Conservation (phyloP, 2,329 filamentous ascomycete genomes). For the Acarospora socialis region DNA sequence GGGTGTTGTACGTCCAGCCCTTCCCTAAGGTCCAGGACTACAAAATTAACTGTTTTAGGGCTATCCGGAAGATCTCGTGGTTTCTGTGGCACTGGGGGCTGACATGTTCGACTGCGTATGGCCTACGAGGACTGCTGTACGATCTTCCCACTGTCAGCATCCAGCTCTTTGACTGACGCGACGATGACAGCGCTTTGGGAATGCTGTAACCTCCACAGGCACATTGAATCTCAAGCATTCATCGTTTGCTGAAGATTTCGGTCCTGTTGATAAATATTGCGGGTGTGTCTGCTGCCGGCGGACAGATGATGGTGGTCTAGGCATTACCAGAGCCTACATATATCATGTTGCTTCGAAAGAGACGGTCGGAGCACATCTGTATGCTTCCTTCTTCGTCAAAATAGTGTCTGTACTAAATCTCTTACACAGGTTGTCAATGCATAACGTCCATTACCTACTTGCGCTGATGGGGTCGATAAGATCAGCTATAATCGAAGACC, state of each 20-base stretch:
- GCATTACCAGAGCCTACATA: slow-evolving; percentile 75
- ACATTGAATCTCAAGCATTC: slow-evolving; percentile 74
- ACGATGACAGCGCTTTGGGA: slow-evolving; percentile 72
- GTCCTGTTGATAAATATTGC: slow-evolving; percentile 70
- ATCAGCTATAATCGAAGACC: slow-evolving; percentile 65
- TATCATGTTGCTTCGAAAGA: slow-evolving; percentile 89
- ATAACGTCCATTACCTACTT: slow-evolving; percentile 90
- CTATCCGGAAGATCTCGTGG: slow-evolving; percentile 89
- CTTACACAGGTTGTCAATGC: slow-evolving; percentile 60
- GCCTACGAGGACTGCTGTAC: slow-evolving; percentile 80
- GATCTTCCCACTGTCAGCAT: slow-evolving; percentile 14
- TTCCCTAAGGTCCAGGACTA: neutral
- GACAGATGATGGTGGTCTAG: slow-evolving; percentile 53
- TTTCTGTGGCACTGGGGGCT: slow-evolving; percentile 83
- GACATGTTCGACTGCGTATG: slow-evolving; percentile 99
- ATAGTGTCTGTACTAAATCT: slow-evolving; percentile 9
- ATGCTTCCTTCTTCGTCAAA: slow-evolving; percentile 14
- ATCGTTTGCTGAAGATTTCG: slow-evolving; percentile 63
- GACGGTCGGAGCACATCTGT: slow-evolving; percentile 71
- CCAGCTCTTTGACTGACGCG: slow-evolving; percentile 5
- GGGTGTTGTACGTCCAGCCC: slow-evolving; percentile 53
- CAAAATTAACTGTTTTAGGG: slow-evolving; percentile 34
- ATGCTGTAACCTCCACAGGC: slow-evolving; percentile 70
- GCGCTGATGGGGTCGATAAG: slow-evolving; percentile 64
- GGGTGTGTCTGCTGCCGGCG: slow-evolving; percentile 63